These are phyloP conservation scores for Favolaschia claudopus DNA, from an alignment of 768 basidiomycete species.

Conservation along the genomic window DNA sequence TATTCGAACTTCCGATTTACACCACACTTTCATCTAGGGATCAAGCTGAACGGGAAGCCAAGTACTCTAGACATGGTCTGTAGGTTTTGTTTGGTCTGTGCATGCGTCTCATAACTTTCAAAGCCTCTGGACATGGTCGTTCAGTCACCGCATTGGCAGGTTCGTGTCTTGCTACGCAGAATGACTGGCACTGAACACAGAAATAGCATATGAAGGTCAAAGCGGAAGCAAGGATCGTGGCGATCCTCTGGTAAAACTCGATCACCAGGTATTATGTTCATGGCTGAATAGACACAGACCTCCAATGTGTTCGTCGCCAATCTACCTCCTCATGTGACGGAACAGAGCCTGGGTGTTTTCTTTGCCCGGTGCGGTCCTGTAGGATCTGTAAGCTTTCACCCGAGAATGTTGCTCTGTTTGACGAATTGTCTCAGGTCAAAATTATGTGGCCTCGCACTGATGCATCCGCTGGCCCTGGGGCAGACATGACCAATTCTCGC, in stretches of 20 bases:
- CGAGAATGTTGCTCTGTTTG: not conserved
- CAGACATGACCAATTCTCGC: conserved; percentile 78
- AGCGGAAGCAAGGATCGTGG: conserved; percentile 90
- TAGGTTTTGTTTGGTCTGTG: not conserved
- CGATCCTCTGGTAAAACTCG: conserved; percentile 75
- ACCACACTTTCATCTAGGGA: conserved; percentile 70
- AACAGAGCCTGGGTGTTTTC: conserved; percentile 84
- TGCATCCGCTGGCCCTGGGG: conserved; percentile 67
- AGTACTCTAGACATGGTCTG: conserved; percentile 74
- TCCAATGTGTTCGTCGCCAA: conserved; percentile 97
- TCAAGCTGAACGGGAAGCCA: conserved; percentile 89
- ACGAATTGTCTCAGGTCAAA: conserved; percentile 71
- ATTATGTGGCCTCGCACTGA: conserved; percentile 99
- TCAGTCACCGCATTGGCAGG: conserved; percentile 94
- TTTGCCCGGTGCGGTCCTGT: conserved; percentile 95
- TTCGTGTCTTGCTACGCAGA: conserved; percentile 39
- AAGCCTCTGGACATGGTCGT: conserved; percentile 65
- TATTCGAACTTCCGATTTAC: not conserved
- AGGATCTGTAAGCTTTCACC: conserved; percentile 72
- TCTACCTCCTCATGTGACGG: conserved; percentile 86
- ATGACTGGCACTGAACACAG: not conserved
- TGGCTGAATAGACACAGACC: conserved; percentile 59
- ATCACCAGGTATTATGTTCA: not conserved
- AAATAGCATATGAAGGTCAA: conserved; percentile 84
- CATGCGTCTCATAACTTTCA: conserved; percentile 12